Evolutionary conservation across 768 basidiomycete genomes (phyloP), one percentile per base, ranked within the genome.

Genomic region (Suillus occidentalis): DNA sequence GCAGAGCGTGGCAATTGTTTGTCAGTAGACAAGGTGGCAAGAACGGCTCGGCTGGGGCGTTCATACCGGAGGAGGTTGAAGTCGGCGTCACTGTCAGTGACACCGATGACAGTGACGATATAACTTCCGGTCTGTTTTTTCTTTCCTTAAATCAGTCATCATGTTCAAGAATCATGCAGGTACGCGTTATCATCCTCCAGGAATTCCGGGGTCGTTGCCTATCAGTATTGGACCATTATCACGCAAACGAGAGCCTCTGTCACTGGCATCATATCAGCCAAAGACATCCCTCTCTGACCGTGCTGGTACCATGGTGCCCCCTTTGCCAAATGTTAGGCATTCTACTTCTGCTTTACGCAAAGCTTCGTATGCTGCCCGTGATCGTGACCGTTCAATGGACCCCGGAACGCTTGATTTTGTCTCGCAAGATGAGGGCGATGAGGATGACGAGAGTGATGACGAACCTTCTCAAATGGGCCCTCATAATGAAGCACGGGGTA

Each of bases 361-460:
- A 68, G 85, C 86, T 13, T 79, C 83, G 5, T 91, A 91, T 72
- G 87, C 87, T 4, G 87, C 87, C 70, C 88, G 90, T 36, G 90
- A 92, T 74, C 84, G 84, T 49, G 76, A 76, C 62, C 85, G 88
- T 39, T 78, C 82, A 1, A 80, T 88, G 68, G 91, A 92, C 71
- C 90, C 90, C 1, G 91, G 91, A 8, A 78, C 85, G 16, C 80
- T 90, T 40, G 89, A 89, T 65, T 88, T 90, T 69, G 74, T 80
- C 20, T 70, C 75, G 16, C 84, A 83, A 18, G 84, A 80, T 28
- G 87, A 83, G 18, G 84, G 82, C 7, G 84, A 79, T 1, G 81
- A 80, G 9, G 82, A 79, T 7, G 71, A 75, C 2, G 75, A 70
- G 20, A 78, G 68, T 4, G 72, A 73, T 3, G 70, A 69, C 6